Conservation (phyloP, 2,329 filamentous ascomycete species). For the Orbilia quercus region DNA sequence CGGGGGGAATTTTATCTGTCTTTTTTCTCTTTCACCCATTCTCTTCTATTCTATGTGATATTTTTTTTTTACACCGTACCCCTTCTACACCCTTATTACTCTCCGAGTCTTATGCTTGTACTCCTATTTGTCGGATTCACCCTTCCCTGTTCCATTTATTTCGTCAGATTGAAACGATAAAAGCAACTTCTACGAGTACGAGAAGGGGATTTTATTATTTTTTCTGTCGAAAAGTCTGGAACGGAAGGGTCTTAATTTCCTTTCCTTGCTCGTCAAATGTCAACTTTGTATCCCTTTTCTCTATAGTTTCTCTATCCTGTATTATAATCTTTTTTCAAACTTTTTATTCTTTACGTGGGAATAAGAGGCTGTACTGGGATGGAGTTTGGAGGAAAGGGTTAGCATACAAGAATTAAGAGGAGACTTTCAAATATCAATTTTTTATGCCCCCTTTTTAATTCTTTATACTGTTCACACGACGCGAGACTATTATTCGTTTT, state of each 20-base stretch:
- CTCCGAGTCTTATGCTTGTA: neutral
- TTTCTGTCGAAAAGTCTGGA: neutral
- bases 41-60: neutral
- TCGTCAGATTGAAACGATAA: neutral
- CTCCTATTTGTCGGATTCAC: neutral
- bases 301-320: constrained; percentile 15
- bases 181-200: constrained; percentile 40
- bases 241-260: neutral
- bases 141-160: neutral
- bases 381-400: neutral
- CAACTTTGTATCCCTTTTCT: neutral
- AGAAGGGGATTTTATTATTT: constrained; percentile 16
- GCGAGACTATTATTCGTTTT: too few relatives aligned
- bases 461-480: too few relatives aligned
- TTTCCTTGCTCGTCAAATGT: neutral
- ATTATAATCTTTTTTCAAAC: constrained; percentile 17
- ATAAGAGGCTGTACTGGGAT: constrained; percentile 22
- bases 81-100: neutral
- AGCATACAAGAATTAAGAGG: too few relatives aligned
- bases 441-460: too few relatives aligned
- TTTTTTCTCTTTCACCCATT: constrained; percentile 18
- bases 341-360: constrained; percentile 16
- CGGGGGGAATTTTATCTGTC: constrained; percentile 40
- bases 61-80: neutral
- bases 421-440: too few relatives aligned